Evolutionary conservation across 2,329 filamentous ascomycete genomes (phyloP).

Genomic region (Reticulascus tulasneorum): DNA sequence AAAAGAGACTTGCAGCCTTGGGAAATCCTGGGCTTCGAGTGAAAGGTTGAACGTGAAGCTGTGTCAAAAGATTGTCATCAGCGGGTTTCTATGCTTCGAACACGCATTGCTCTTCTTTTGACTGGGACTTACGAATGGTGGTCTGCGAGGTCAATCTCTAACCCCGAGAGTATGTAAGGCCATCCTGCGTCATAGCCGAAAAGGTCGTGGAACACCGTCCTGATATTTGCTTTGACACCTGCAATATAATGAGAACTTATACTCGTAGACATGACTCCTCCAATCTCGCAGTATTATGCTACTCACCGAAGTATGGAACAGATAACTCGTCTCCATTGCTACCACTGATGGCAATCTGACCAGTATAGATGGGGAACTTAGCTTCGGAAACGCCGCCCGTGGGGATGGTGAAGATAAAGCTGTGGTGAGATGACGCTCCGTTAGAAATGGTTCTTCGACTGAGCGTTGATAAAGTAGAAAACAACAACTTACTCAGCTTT

Average conservation of each 20-base stretch:
- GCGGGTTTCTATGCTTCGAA: too few species aligned
- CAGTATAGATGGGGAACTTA: constrained; percentile 28
- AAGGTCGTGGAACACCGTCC: constrained; percentile 5
- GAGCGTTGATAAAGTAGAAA: background rate
- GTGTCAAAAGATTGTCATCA: too few species aligned
- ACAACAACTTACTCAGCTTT: constrained; percentile 5
- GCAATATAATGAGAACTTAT: too few species aligned
- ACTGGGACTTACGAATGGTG: too few species aligned
- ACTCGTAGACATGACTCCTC: too few species aligned
- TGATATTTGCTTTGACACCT: constrained; percentile 10
- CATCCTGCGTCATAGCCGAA: too few species aligned
- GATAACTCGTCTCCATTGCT: constrained; percentile 28
- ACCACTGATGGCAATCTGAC: constrained; percentile 26
- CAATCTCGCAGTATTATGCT: too few species aligned
- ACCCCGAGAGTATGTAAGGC: constrained; percentile 5
- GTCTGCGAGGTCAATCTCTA: too few species aligned
- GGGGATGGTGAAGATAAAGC: constrained; percentile 10
- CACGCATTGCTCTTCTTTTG: too few species aligned
- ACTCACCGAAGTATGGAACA: constrained; percentile 26
- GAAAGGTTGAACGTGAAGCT: constrained; percentile 13
- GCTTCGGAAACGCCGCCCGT: constrained; percentile 13
- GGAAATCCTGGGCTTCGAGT: constrained; percentile 10
- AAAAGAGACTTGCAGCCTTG: constrained; percentile 13
- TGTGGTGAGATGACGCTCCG: constrained; percentile 12
- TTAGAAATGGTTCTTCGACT: background rate